Evolutionary conservation across 1,284 basidiomycete genomes (phyloP).

Genomic region (Ceratobasidium sp.): DNA sequence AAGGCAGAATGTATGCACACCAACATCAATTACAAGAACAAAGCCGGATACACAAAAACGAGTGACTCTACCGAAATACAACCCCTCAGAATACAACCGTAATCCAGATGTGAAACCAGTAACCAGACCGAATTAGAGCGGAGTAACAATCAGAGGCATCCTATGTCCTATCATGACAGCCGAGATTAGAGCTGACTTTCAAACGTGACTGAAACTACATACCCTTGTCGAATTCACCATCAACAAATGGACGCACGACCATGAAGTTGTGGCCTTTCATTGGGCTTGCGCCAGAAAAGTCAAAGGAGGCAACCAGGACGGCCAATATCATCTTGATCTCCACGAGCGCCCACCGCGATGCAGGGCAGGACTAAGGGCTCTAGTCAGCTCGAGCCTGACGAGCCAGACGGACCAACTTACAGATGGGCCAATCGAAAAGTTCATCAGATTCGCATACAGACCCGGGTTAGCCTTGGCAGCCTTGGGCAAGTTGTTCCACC

Average conservation of each 20-base stretch:
- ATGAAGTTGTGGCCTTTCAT: constrained; percentile 31
- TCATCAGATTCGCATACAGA: constrained; percentile 70
- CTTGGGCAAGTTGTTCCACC: constrained; percentile 77
- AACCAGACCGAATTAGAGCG: constrained; percentile 13
- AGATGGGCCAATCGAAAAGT: constrained; percentile 79
- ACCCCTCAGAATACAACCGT: neutral
- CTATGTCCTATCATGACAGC: constrained; percentile 10
- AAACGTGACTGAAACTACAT: neutral
- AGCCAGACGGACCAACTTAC: constrained; percentile 50
- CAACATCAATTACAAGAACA: neutral
- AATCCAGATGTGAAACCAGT: neutral
- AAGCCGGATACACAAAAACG: constrained; percentile 7
- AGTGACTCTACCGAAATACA: constrained; percentile 25
- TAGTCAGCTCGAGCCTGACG: neutral
- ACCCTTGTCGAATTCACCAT: constrained; percentile 24
- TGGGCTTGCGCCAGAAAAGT: constrained; percentile 27
- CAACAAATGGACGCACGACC: constrained; percentile 17
- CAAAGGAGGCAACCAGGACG: constrained; percentile 27
- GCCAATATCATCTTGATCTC: constrained; percentile 27
- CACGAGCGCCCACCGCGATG: constrained; percentile 33
- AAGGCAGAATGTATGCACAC: neutral
- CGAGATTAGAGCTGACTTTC: neutral
- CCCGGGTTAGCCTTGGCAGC: constrained; percentile 67
- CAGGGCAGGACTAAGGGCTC: constrained; percentile 21
- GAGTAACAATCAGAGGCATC: constrained; percentile 29